These are phyloP conservation scores for Mollisia scopiformis DNA, from an alignment of 2,329 filamentous ascomycete species.

Conservation along the genomic window DNA sequence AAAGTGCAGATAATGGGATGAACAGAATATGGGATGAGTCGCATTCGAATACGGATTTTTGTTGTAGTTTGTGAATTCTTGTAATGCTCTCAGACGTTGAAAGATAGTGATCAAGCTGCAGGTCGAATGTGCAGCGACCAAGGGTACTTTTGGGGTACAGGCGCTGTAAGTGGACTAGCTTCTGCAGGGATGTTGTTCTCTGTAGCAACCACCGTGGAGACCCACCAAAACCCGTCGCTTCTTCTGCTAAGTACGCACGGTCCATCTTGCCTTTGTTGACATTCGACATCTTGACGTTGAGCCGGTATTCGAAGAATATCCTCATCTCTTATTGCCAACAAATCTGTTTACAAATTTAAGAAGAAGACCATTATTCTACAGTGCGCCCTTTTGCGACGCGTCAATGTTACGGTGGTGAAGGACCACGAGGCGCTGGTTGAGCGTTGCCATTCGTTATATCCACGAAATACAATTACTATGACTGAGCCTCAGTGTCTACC, in stretches of 20 bases:
- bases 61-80: not conserved
- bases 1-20: not conserved
- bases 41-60: not conserved
- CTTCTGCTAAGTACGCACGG: no score
- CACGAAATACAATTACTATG: slow-evolving; percentile 42
- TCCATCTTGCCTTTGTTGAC: not conserved
- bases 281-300: not conserved
- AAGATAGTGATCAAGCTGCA: not conserved
- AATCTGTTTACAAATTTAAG: not conserved
- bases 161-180: no score
- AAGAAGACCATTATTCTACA: not conserved
- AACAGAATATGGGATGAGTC: not conserved
- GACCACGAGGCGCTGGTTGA: slow-evolving; percentile 13
- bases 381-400: not conserved
- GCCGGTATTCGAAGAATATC: no score
- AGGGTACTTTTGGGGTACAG: not conserved
- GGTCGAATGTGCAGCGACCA: not conserved
- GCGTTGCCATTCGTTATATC: slow-evolving; percentile 1
- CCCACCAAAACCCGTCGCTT: not conserved
- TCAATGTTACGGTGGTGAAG: slow-evolving; percentile 13
- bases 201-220: no score
- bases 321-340: not conserved
- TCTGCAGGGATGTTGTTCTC: not conserved
- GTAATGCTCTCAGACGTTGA: not conserved
- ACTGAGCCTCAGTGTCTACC: slow-evolving; percentile 65